phyloP scores from a whole-genome alignment of 208 protist genomes.

The Vickermania ingenoplastis region DNA sequence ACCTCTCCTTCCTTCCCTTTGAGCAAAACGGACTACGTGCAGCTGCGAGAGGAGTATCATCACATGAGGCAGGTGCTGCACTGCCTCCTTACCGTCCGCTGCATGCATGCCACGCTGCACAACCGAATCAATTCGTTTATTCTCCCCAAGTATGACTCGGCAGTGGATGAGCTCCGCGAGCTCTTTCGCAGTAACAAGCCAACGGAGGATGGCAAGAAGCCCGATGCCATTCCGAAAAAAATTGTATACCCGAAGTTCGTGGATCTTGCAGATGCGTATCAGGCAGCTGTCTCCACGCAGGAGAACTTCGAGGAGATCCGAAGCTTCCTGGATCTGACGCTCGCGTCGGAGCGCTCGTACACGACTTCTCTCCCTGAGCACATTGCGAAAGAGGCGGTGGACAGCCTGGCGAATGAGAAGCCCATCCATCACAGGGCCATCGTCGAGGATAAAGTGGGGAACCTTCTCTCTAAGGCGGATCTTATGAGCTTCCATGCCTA shows the following conservation, averaged over 20 bases:
- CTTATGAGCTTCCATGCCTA: slow-evolving; percentile 20
- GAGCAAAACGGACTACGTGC: slow-evolving; percentile 2
- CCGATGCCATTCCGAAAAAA: slow-evolving; percentile 33
- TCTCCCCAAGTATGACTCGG: slow-evolving; percentile 30
- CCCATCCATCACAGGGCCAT: slow-evolving; percentile 13
- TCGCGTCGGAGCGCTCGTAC: slow-evolving; percentile 32
- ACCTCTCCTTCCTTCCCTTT: slow-evolving; percentile 42
- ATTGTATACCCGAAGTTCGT: slow-evolving; percentile 65
- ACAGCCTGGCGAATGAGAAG: slow-evolving; percentile 3
- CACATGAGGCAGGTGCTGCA: slow-evolving; percentile 45
- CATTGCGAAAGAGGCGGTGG: slow-evolving; percentile 34
- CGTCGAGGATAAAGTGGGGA: slow-evolving; percentile 14
- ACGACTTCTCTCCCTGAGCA: slow-evolving; percentile 24
- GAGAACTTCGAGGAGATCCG: slow-evolving; percentile 41
- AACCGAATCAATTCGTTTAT: slow-evolving; percentile 20
- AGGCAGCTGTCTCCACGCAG: slow-evolving; percentile 22
- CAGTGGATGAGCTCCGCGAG: slow-evolving; percentile 29
- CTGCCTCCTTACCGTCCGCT: slow-evolving; percentile 34
- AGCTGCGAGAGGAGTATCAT: slow-evolving; percentile 67
- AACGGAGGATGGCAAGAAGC: slow-evolving; percentile 1
- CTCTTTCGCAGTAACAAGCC: slow-evolving; percentile 15
- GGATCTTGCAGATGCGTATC: slow-evolving; percentile 61
- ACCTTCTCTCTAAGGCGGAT: slow-evolving; percentile 12
- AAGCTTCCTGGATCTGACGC: slow-evolving; percentile 32
- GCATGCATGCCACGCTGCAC: slow-evolving; percentile 24